Evolutionary conservation across 768 basidiomycete species (phyloP).

Genomic region (Tephrocybe sp.): DNA sequence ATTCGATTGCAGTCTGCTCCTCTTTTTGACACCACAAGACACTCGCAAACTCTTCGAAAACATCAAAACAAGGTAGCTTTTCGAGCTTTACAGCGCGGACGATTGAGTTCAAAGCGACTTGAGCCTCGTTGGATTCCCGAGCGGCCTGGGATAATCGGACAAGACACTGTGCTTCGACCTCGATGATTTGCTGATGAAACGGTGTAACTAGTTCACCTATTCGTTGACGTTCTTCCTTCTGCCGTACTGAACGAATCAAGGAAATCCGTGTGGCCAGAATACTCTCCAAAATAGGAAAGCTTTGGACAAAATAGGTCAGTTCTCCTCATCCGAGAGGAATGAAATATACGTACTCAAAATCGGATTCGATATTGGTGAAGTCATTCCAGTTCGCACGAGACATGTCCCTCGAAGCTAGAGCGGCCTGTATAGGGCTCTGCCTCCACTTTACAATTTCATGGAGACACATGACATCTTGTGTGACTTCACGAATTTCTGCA

Average conservation of each 20-base stretch:
- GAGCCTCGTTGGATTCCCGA: constrained; percentile 60
- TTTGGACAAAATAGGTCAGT: constrained; percentile 7
- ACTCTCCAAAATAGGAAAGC: constrained; percentile 73
- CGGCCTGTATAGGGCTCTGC: constrained; percentile 27
- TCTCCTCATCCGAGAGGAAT: neutral
- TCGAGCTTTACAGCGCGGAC: constrained; percentile 70
- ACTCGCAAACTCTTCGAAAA: constrained; percentile 80
- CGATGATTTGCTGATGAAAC: constrained; percentile 44
- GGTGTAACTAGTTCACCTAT: constrained; percentile 70
- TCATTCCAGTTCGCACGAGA: constrained; percentile 34
- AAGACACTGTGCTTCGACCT: constrained; percentile 69
- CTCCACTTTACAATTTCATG: constrained; percentile 73
- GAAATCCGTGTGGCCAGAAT: constrained; percentile 81
- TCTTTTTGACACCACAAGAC: constrained; percentile 90
- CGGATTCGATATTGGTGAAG: constrained; percentile 45
- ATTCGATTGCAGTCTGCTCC: constrained; percentile 77
- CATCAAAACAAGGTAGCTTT: constrained; percentile 38
- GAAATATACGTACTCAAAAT: constrained; percentile 60
- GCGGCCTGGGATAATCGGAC: constrained; percentile 72
- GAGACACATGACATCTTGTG: constrained; percentile 77
- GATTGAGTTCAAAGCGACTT: constrained; percentile 85
- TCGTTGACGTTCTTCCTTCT: constrained; percentile 70
- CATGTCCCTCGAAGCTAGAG: constrained; percentile 28
- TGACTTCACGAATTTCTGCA: constrained; percentile 64
- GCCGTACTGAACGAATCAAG: constrained; percentile 67